A percentile compares a stretch with the other conserved stretches of the same genome.
Evolutionary conservation across 2,329 filamentous ascomycete species (phyloP).

Genomic region (Sporothrix euskadiensis): DNA sequence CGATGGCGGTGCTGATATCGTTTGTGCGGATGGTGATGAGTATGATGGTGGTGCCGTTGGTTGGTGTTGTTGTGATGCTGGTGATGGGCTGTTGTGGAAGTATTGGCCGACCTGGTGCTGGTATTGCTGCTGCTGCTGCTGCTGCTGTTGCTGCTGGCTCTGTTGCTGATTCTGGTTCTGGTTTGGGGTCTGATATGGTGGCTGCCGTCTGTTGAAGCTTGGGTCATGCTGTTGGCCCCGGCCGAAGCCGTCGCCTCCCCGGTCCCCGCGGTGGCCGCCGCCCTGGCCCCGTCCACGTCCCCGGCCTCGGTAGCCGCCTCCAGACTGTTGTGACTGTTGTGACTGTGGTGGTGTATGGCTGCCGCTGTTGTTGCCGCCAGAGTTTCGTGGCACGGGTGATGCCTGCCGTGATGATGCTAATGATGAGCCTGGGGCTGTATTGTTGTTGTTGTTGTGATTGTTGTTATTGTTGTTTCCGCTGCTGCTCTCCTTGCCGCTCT

Average conservation of each 20-base stretch:
- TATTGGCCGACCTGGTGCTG: conserved; percentile 36
- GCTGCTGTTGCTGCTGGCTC: conserved; percentile 15
- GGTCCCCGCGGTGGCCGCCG: conserved; percentile 31
- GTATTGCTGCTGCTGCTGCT: conserved; percentile 28
- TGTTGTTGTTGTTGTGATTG: not conserved
- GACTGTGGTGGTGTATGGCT: conserved; percentile 7
- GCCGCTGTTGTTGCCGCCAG: not conserved
- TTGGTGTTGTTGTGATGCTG: not conserved
- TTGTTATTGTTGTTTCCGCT: not conserved
- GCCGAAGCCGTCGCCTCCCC: conserved; percentile 11
- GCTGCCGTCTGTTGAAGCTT: conserved; percentile 10
- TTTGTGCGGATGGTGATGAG: not conserved
- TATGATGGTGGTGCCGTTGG: not conserved
- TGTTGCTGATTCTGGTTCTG: conserved; percentile 28
- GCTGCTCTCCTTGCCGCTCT: conserved; percentile 32
- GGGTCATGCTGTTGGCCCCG: conserved; percentile 20
- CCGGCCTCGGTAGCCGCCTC: conserved; percentile 43
- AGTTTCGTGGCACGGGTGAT: conserved; percentile 20
- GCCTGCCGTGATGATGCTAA: conserved; percentile 26
- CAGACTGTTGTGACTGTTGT: not conserved
- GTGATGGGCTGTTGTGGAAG: conserved; percentile 11
- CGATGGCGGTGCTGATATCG: not conserved
- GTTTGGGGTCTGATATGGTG: conserved; percentile 36
- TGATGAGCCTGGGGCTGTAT: not conserved
- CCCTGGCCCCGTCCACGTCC: conserved; percentile 48